Base-by-base conservation (phyloP, 257 asterid species). In the Penstemon davidsonii region DNA sequence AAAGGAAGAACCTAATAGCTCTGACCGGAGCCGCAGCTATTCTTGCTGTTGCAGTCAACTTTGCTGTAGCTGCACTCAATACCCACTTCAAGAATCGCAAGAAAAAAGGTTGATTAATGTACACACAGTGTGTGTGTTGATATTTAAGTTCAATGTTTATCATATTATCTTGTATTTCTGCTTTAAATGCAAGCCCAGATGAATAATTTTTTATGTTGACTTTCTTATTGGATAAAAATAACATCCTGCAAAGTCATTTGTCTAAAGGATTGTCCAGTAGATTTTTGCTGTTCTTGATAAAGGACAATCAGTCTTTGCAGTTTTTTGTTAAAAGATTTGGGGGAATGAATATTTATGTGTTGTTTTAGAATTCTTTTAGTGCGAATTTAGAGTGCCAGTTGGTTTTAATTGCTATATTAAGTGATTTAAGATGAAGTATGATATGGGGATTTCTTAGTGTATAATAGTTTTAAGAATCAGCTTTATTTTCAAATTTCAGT, bases 11-110 rank as follows among this genome's bases (percentile, higher is more conserved):
- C 46, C 66, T 83, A n/a, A 33, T 93, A 37, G 97, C 85, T 73
- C 62, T 90, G 69, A 88, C 97, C 64, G 99, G 96, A n/a, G 95
- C 87, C 55, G 96, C 96, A 64, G 96, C 99, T 58, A 70, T 90
- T 55, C 72, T 87, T 8, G 94, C 91, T 60, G 83, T 88, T 13
- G 96, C 92, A 33, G 84, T 88, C 85, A 90, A 82, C 86, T 81
- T 90, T 60, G 89, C 90, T 74, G 66, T 83, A 76, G 13, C 75
- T 61, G 89, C 89, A 33, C 72, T 88, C 75, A 80, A 75, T 54
- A 53, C 79, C 55, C 92, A 80, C 76, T 52, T 79, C 51, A 82
- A 83, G 60, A 91, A 77, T 68, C 90, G 83, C 73, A 93, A 73
- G 60, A 84, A 66, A 73, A 93, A 80, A 79, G 96, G 98, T 89